phyloP scores from a whole-genome alignment of 2,329 filamentous ascomycete genomes.

The Stenocarpella maydis region DNA sequence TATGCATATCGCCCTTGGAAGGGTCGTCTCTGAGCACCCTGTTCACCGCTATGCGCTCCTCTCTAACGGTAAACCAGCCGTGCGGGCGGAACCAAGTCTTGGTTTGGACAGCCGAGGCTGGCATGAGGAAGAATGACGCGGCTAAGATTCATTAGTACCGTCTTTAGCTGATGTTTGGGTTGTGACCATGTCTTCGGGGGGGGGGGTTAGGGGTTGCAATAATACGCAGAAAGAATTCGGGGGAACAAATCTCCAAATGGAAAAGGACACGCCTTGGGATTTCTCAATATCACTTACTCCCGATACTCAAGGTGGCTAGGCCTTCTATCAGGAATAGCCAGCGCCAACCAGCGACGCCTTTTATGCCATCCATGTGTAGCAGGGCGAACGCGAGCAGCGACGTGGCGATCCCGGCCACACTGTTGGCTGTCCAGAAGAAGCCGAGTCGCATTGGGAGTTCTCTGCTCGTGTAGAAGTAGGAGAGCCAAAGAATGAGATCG shows the following conservation, averaged over 20 bases:
- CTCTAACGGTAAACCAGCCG: constrained; percentile 66
- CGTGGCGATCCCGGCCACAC: constrained; percentile 44
- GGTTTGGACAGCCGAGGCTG: constrained; percentile 56
- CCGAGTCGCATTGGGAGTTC: constrained; percentile 50
- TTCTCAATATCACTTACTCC: background rate
- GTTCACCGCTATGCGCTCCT: constrained; percentile 66
- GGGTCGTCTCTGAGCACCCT: constrained; percentile 66
- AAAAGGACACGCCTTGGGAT: background rate
- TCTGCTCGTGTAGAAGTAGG: constrained; percentile 46
- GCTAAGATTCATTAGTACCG: constrained; percentile 38
- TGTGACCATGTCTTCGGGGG: too few relatives aligned
- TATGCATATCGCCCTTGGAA: constrained; percentile 63
- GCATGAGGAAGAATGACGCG: constrained; percentile 61
- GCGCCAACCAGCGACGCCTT: constrained; percentile 49
- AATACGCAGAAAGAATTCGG: background rate
- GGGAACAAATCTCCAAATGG: background rate
- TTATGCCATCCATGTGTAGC: constrained; percentile 47
- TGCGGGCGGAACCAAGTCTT: constrained; percentile 58
- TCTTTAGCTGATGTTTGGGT: too few relatives aligned
- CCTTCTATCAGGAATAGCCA: constrained; percentile 48
- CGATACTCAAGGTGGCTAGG: background rate
- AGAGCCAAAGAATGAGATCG: constrained; percentile 46
- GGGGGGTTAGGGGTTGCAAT: too few relatives aligned
- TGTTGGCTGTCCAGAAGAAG: constrained; percentile 50
- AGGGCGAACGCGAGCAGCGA: constrained; percentile 49